A percentile compares a stretch with the other conserved stretches of the same genome.
phyloP scores from a whole-genome alignment of 2,329 filamentous ascomycete genomes.

The Fusarium bulbicola region DNA sequence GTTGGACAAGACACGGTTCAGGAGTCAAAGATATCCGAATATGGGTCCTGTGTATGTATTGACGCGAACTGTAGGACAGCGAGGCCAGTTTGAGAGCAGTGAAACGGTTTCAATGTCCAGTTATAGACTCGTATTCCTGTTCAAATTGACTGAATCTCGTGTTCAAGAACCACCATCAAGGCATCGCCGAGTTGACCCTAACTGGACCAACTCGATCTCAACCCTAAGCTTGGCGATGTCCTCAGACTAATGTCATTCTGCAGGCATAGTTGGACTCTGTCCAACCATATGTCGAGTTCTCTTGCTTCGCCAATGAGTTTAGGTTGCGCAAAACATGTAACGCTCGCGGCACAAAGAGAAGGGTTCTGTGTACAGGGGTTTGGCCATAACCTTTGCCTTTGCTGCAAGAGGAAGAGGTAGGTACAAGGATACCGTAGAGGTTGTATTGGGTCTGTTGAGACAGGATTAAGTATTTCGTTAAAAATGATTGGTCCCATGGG shows the following conservation, averaged over 20 bases:
- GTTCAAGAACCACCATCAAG: not conserved
- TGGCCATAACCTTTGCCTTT: not conserved
- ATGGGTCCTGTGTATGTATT: constrained; percentile 15
- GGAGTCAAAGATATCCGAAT: not conserved
- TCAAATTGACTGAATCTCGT: constrained; percentile 3
- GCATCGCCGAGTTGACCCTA: not conserved
- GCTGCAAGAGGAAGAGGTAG: not conserved
- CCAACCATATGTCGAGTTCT: not conserved
- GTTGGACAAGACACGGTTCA: constrained; percentile 10
- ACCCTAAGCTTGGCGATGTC: not conserved
- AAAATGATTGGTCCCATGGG: constrained; percentile 24
- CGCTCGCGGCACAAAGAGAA: not conserved
- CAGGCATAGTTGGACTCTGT: not conserved
- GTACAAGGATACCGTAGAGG: constrained; percentile 2
- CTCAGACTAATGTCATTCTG: not conserved
- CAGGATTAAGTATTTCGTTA: not conserved
- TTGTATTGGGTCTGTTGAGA: not conserved
- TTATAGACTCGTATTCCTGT: not conserved
- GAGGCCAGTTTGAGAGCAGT: constrained; percentile 1
- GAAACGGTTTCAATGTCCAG: constrained; percentile 6
- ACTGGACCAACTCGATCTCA: constrained; percentile 11
- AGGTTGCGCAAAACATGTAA: constrained; percentile 10
- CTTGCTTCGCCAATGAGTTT: not conserved
- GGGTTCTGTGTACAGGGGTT: not conserved
- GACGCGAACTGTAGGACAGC: constrained; percentile 10